A percentile compares a stretch with the other conserved stretches of the same genome.
Evolutionary conservation across 768 basidiomycete species (phyloP).

Genomic region (Cubamyces sp.): DNA sequence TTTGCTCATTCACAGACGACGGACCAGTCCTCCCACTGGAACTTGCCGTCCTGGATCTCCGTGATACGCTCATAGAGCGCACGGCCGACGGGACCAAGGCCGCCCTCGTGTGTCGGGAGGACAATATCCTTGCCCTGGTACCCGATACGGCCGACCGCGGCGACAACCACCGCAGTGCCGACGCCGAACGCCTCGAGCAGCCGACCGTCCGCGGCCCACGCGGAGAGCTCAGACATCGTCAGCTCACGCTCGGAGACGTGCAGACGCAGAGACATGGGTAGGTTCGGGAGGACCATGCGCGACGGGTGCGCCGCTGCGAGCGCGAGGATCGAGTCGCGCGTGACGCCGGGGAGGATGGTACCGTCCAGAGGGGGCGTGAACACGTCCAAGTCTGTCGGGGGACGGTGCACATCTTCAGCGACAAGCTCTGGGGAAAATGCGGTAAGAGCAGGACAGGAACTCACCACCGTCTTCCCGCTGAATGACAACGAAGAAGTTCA

Average conservation of each 20-base stretch:
- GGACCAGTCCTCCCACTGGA: constrained; percentile 68
- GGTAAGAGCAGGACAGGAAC: constrained; percentile 6
- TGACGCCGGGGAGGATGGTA: constrained; percentile 91
- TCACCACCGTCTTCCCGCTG: constrained; percentile 47
- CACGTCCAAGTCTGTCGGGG: constrained; percentile 67
- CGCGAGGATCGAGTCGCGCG: constrained; percentile 80
- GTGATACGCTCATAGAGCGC: constrained; percentile 74
- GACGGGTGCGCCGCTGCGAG: constrained; percentile 64
- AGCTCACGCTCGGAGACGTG: constrained; percentile 49
- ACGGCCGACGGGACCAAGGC: constrained; percentile 60
- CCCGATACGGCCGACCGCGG: constrained; percentile 72
- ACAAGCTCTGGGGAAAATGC: too few species aligned
- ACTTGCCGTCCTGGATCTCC: constrained; percentile 73
- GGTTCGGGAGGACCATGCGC: constrained; percentile 41
- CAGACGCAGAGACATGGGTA: constrained; percentile 48
- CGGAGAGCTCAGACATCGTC: constrained; percentile 47
- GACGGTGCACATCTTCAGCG: not conserved
- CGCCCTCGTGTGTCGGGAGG: constrained; percentile 60
- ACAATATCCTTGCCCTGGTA: constrained; percentile 65
- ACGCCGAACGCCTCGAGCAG: constrained; percentile 85
- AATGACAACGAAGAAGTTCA: constrained; percentile 60
- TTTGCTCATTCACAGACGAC: constrained; percentile 41
- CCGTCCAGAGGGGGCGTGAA: constrained; percentile 90
- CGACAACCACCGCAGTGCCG: constrained; percentile 83
- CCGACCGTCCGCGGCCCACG: constrained; percentile 54